A percentile compares a stretch with the other conserved stretches of the same genome.
Evolutionary conservation across 768 basidiomycete species (phyloP).

Genomic region (Pisolithus tinctorius): DNA sequence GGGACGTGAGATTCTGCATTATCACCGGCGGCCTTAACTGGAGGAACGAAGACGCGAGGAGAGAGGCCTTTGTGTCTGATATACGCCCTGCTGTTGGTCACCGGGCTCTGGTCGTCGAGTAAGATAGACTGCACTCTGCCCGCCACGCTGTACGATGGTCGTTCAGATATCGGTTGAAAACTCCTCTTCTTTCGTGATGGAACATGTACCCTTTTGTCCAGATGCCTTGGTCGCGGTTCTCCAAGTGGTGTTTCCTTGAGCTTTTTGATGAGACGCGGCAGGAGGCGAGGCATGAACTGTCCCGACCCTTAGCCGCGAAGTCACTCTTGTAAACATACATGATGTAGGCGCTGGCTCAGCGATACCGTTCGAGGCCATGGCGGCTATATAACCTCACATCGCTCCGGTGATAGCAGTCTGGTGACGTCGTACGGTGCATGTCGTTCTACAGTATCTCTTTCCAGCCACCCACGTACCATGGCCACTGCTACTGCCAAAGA

Average conservation of each 20-base stretch:
- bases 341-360: neutral
- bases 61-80: slow-evolving; percentile 51
- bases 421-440: too few species aligned
- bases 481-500: slow-evolving; percentile 1
- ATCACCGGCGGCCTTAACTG: slow-evolving; percentile 16
- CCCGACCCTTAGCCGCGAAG: too few species aligned
- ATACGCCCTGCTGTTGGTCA: slow-evolving; percentile 45
- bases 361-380: too few species aligned
- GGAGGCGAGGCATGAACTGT: slow-evolving; percentile 55
- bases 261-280: slow-evolving; percentile 53
- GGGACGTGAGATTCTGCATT: slow-evolving; percentile 29
- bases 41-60: slow-evolving; percentile 35
- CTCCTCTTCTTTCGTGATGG: slow-evolving; percentile 22
- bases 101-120: slow-evolving; percentile 47
- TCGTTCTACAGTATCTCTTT: neutral
- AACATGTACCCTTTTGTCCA: slow-evolving; percentile 7
- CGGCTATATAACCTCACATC: neutral
- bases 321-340: neutral
- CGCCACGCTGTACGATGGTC: slow-evolving; percentile 38
- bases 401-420: neutral
- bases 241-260: slow-evolving; percentile 26
- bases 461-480: slow-evolving; percentile 8
- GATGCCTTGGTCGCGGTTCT: slow-evolving; percentile 6
- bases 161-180: slow-evolving; percentile 27
- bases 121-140: slow-evolving; percentile 54